phyloP scores from a whole-genome alignment of 805 yeast genomes.

The Yamadazyma paraphyllophila region DNA sequence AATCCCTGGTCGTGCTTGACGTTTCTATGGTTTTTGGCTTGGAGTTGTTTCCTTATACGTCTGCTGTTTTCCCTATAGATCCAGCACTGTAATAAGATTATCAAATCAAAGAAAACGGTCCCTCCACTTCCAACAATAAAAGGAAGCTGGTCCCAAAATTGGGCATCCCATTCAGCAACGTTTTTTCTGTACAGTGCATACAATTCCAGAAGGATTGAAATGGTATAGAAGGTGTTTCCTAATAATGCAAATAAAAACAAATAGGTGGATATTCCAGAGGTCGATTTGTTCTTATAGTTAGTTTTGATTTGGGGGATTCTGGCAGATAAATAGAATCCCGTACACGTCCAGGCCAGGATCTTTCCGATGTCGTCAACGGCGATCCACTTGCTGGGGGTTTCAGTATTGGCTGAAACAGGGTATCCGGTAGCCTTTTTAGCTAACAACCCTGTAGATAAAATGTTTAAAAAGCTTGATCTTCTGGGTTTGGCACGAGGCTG shows the following conservation, averaged over 20 bases:
- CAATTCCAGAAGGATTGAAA: slow-evolving; percentile 32
- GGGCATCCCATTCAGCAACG: slow-evolving; percentile 19
- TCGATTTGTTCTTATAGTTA: slow-evolving; percentile 28
- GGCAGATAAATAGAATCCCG: slow-evolving; percentile 30
- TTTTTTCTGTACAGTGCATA: slow-evolving; percentile 15
- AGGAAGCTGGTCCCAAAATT: slow-evolving; percentile 68
- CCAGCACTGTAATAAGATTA: slow-evolving; percentile 36
- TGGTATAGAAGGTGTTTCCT: slow-evolving; percentile 35
- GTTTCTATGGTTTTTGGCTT: not conserved
- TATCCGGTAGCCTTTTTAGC: slow-evolving; percentile 10
- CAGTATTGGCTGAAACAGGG: slow-evolving; percentile 5
- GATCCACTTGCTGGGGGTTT: not conserved
- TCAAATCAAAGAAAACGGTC: slow-evolving; percentile 59
- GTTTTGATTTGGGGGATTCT: slow-evolving; percentile 36
- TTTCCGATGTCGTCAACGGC: slow-evolving; percentile 20
- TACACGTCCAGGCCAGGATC: slow-evolving; percentile 32
- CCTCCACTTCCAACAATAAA: slow-evolving; percentile 80
- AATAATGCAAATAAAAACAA: slow-evolving; percentile 35
- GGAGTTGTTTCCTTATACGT: not conserved
- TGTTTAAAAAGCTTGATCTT: slow-evolving; percentile 2
- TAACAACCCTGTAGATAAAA: slow-evolving; percentile 9
- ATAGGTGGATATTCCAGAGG: slow-evolving; percentile 34
- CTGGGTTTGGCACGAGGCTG: not conserved
- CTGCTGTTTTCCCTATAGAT: slow-evolving; percentile 6
- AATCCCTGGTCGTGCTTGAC: slow-evolving; percentile 17